Evolutionary conservation across 2,329 filamentous ascomycete species (phyloP), one percentile per base, ranked within the genome.

Genomic region (Aspergillus sp.): DNA sequence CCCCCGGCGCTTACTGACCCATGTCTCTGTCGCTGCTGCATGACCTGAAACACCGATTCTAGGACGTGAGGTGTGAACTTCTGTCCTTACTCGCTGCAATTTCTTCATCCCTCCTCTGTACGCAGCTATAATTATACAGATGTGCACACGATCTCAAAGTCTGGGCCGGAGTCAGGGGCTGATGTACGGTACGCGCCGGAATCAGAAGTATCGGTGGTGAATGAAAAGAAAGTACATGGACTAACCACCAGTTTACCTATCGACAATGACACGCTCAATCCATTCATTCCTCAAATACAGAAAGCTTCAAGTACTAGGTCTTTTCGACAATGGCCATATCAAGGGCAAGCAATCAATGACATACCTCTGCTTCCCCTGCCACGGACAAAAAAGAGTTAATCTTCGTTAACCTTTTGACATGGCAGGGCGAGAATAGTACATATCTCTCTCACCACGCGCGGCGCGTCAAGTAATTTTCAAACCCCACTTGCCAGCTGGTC

Each of bases 61-160:
- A 27, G 15, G 21, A 55, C 5, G 30, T 39, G 47, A 50, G 36
- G 23, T 50, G 23, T 50, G 5, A 50, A n/a, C 23, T 17, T 8
- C 17, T 10, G 19, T 55, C 53, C 53, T 55, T 55, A 55, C 53
- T 55, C 53, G 53, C 41, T 55, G 53, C 53, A 47, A n/a, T 15
- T 55, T 27, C 5, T 44, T 7, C n/a, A 27, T 19, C 30, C 38
- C n/a, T 5, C 32, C 32, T 36, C 32, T 36, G 32, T 13, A 36
- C 11, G 10, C 17, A 36, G 27, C 53, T 47, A 44, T n/a, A 32
- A 55, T 44, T 36, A 55, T 47, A 19, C 8, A 23, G 17, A 39
- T 8, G 47, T 32, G 47, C n/a, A 53, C n/a, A 39, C n/a, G 3
- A 30, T 8, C 15, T 30, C 15, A n/a, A 36, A 38, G 38, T 42